These are phyloP conservation scores for Camellia japonica DNA, from an alignment of 148 eudicot genomes.

Conservation along the genomic window DNA sequence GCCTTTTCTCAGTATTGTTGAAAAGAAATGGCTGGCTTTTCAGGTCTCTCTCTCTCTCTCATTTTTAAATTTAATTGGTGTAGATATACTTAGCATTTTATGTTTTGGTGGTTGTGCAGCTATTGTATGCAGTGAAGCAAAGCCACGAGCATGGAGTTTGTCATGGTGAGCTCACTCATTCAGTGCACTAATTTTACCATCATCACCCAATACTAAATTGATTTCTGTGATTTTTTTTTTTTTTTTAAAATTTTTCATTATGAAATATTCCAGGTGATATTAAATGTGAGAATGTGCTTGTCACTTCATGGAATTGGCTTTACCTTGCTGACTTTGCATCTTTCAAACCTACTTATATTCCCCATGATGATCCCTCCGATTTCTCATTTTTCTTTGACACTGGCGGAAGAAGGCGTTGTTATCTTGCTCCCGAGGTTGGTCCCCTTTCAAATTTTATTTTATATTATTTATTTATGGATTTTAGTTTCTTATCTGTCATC, in stretches of 20 bases:
- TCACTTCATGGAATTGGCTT: conserved; percentile 99
- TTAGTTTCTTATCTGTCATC: not conserved
- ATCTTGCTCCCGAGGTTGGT: conserved; percentile 96
- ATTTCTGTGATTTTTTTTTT: conserved; percentile 18
- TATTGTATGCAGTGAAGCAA: conserved; percentile 87
- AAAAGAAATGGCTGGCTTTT: conserved; percentile 97
- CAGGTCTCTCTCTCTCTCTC: conserved; percentile 49
- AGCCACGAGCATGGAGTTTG: conserved; percentile 88
- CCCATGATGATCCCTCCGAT: conserved; percentile 96
- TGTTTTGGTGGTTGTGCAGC: conserved; percentile 40
- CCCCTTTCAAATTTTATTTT: not conserved
- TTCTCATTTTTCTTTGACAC: conserved; percentile 98
- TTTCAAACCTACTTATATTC: conserved; percentile 96
- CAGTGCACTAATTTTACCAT: not conserved
- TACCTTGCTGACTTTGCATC: conserved; percentile 97
- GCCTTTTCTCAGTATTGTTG: conserved; percentile 88
- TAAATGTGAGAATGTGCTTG: conserved; percentile 97
- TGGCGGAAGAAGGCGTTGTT: conserved; percentile 93
- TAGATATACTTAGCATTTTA: conserved; percentile 6
- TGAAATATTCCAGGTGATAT: conserved; percentile 64
- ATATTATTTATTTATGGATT: not conserved
- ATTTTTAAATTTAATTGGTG: not conserved
- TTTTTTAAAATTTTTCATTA: no score
- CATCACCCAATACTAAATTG: not conserved
- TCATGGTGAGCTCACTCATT: conserved; percentile 67